Evolutionary conservation across 164 flowering plant species (phyloP), one percentile per base, ranked within the genome.

Genomic region (Akebia trifoliata): DNA sequence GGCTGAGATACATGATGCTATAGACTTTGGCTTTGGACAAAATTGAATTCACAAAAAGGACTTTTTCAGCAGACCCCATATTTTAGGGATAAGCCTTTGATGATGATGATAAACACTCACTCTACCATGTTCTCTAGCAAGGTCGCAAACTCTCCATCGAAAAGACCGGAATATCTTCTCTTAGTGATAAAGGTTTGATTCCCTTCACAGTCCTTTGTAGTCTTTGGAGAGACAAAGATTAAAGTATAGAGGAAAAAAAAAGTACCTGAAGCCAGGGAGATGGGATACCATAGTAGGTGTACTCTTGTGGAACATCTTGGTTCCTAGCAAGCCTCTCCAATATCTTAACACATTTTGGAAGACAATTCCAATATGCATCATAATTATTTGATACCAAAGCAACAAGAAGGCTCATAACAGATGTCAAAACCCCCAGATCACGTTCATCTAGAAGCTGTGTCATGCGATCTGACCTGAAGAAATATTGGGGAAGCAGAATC

Each of bases 241-340:
- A 26, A 14, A 28, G 53, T 30, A 49, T 10, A 56, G 37, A 40
- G 14, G n/a, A 6, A 39, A 42, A 17, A n/a, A 35, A 46, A 54
- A 56, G 29, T n/a, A 91, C 99, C 99, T 94, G 99, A 68, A 94
- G 99, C 99, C 99, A 94, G 37, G 99, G 99, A 67, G 99, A 90
- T 59, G 99, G 97, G 60, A 94, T 90, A 43, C 97, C 99, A 74
- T 94, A 90, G 69, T 94, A 94, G 32, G 97, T 91, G 70, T 90
- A 94, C 61, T 94, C 99, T 69, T 85, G 99, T 21, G 97, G 97
- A 57, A 94, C 62, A 76, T 94, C 99, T 64, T 85, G 93, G 70
- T 86, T 90, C 72, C 99, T 82, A 52, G 93, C 90, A 52, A 94
- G 91, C 67, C 97, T 85, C 70, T 94, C 97, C 78, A 94, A 74